Conservation (phyloP, 225 moss, liverwort and hornwort genomes). For the Straminergon stramineum region DNA sequence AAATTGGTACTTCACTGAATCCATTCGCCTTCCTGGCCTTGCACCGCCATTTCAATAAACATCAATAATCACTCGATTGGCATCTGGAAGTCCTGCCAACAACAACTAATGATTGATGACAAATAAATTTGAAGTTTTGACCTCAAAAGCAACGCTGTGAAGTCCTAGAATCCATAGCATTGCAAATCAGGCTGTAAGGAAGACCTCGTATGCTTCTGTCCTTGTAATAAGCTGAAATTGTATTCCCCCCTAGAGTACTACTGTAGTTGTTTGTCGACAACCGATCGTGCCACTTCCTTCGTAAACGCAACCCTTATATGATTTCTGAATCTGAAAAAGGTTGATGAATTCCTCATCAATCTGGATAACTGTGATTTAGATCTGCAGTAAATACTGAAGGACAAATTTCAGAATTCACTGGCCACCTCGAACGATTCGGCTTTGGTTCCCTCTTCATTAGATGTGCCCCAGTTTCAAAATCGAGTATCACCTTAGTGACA, state of each 20-base stretch:
- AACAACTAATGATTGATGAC: neutral
- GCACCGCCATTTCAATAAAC: slow-evolving; percentile 63
- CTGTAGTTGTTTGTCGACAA: neutral
- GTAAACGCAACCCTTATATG: neutral
- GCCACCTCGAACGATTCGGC: neutral
- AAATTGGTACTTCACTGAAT: neutral
- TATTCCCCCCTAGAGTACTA: neutral
- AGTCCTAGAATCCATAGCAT: neutral
- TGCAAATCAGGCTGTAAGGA: neutral
- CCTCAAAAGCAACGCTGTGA: neutral
- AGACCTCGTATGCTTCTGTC: neutral
- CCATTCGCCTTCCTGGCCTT: slow-evolving; percentile 32
- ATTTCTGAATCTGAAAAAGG: neutral
- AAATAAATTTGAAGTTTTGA: neutral
- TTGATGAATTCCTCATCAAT: neutral
- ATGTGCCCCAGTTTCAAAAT: too few species aligned
- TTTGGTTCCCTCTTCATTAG: neutral
- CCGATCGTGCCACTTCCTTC: neutral
- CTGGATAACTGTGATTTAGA: too few species aligned
- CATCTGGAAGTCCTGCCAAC: slow-evolving; percentile 29
- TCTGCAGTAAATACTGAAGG: too few species aligned
- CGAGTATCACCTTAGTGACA: too few species aligned
- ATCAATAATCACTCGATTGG: slow-evolving; percentile 68
- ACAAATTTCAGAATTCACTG: neutral
- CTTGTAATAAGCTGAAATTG: neutral